These are phyloP conservation scores for Trypanosoma rangeli DNA, from an alignment of 208 protist genomes.

Conservation along the genomic window DNA sequence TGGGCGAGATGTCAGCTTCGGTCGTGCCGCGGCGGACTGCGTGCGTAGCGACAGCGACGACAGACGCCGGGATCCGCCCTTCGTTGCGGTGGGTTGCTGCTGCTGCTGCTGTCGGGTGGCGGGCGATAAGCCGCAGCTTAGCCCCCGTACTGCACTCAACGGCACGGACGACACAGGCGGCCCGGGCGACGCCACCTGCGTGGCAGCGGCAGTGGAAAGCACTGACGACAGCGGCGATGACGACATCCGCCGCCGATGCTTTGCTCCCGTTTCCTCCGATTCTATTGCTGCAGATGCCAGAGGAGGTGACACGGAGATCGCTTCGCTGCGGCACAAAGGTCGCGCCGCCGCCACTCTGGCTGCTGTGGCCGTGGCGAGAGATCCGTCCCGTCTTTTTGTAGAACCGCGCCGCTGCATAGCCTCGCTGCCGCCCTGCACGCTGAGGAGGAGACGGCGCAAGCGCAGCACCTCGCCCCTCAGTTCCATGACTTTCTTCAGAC, in stretches of 20 bases:
- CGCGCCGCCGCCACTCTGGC: not conserved
- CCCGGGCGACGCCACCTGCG: not conserved
- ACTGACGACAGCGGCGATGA: conserved; percentile 4
- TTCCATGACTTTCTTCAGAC: conserved; percentile 27
- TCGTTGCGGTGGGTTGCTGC: not conserved
- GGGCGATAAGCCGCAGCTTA: not conserved
- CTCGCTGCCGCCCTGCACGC: conserved; percentile 12
- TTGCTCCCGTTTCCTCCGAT: not conserved
- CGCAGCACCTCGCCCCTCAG: conserved; percentile 19
- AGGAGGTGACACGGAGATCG: not conserved
- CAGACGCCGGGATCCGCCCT: not conserved
- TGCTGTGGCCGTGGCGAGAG: not conserved
- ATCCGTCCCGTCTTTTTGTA: not conserved
- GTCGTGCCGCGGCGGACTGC: not conserved
- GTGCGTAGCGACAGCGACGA: not conserved
- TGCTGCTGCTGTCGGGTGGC: not conserved
- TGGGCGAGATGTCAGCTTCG: conserved; percentile 1
- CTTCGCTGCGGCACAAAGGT: not conserved
- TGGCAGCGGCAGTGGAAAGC: not conserved
- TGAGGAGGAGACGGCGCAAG: conserved; percentile 16
- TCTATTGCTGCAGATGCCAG: not conserved
- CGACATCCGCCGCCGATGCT: not conserved
- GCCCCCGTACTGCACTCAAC: too few relatives aligned
- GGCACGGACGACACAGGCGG: not conserved
- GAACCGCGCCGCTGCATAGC: not conserved